Percentiles rank a stretch among this genome's conserved stretches.
phyloP scores from a whole-genome alignment of 1,139 yeast genomes.

The Candida pseudoviswanathii region DNA sequence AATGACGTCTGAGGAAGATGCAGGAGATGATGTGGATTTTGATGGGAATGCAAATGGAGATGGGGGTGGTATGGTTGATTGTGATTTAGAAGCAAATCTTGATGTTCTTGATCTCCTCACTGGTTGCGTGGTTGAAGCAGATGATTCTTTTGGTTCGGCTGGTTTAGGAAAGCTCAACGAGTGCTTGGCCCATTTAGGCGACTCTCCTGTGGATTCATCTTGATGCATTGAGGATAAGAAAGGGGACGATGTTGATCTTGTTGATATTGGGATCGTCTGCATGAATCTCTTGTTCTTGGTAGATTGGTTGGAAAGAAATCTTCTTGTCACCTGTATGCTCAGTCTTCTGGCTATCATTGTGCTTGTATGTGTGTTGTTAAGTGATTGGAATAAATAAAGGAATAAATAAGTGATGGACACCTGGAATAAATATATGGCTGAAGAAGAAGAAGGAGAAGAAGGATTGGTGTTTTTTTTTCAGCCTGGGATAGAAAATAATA shows the following conservation, averaged over 20 bases:
- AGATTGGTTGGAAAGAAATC: slow-evolving; percentile 12
- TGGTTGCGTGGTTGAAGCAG: slow-evolving; percentile 7
- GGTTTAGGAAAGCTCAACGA: slow-evolving; percentile 16
- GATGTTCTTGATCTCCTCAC: slow-evolving; percentile 40
- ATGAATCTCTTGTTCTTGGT: slow-evolving; percentile 39
- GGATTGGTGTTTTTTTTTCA: background rate
- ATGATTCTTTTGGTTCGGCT: slow-evolving; percentile 4
- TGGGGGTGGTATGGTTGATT: slow-evolving; percentile 1
- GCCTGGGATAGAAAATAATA: background rate
- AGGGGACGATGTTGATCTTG: slow-evolving; percentile 19
- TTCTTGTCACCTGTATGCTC: slow-evolving; percentile 9
- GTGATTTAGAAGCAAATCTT: slow-evolving; percentile 29
- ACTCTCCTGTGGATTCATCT: slow-evolving; percentile 14
- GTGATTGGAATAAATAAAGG: background rate
- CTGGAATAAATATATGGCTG: no score
- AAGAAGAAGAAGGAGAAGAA: background rate
- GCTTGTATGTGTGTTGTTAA: background rate
- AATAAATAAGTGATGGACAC: background rate
- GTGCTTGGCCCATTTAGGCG: slow-evolving; percentile 27
- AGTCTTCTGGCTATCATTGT: slow-evolving; percentile 13
- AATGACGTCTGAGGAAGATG: slow-evolving; percentile 12
- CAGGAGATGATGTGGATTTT: slow-evolving; percentile 11
- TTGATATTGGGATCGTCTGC: slow-evolving; percentile 41
- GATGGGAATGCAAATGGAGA: slow-evolving; percentile 14
- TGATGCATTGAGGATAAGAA: slow-evolving; percentile 34